phyloP scores from a whole-genome alignment of 345 rosid genomes.

The Moricandia moricandioides region DNA sequence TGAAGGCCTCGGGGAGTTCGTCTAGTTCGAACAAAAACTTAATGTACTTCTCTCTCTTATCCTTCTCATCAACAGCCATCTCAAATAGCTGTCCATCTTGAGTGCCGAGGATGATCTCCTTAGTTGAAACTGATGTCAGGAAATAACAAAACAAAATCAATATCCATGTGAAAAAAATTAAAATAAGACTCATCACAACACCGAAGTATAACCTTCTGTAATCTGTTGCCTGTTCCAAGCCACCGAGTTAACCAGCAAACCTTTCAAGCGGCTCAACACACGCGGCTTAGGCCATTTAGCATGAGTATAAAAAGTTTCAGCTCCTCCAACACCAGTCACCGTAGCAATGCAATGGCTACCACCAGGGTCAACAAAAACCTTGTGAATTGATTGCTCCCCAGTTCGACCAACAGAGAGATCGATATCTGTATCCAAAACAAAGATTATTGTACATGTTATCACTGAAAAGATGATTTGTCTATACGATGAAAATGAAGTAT shows the following conservation, averaged over 20 bases:
- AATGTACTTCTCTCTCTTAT: slow-evolving; percentile 87
- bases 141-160: slow-evolving; percentile 18
- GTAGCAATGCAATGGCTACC: slow-evolving; percentile 95
- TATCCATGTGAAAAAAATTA: neutral
- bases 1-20: slow-evolving; percentile 93
- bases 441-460: neutral
- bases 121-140: slow-evolving; percentile 64
- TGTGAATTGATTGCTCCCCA: slow-evolving; percentile 89
- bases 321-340: slow-evolving; percentile 73
- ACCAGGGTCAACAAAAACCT: slow-evolving; percentile 95
- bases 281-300: slow-evolving; percentile 98
- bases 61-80: slow-evolving; percentile 95
- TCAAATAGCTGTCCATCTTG: slow-evolving; percentile 91
- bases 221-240: slow-evolving; percentile 97
- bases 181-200: neutral
- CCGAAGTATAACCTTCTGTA: slow-evolving; percentile 65
- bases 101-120: slow-evolving; percentile 80
- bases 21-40: slow-evolving; percentile 70
- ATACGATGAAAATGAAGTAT: neutral
- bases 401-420: slow-evolving; percentile 85
- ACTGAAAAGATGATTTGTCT: neutral
- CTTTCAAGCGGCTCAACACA: slow-evolving; percentile 66
- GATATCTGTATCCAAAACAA: slow-evolving; percentile 45
- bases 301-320: slow-evolving; percentile 86
- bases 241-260: slow-evolving; percentile 79